phyloP scores from a whole-genome alignment of 352 stramenopile species.

The Phytophthora multivora region DNA sequence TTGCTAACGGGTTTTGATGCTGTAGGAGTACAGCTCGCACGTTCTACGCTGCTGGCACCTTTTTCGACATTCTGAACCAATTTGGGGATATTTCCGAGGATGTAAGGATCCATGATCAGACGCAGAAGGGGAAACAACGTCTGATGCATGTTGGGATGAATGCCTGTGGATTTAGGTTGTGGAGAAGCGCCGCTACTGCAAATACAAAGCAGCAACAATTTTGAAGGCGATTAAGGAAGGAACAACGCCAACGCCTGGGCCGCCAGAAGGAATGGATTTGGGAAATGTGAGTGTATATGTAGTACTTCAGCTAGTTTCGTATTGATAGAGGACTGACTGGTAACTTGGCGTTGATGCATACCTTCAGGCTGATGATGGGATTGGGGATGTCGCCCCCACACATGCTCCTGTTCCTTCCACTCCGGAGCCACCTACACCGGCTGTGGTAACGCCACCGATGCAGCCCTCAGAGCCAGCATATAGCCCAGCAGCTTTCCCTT shows the following conservation, averaged over 20 bases:
- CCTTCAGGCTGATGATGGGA: conserved; percentile 22
- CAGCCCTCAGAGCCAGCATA: conserved; percentile 11
- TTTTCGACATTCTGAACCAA: conserved; percentile 97
- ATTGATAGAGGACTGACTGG: background rate
- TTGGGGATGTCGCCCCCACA: conserved; percentile 12
- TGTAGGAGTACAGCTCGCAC: conserved; percentile 91
- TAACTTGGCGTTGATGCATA: background rate
- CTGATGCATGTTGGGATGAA: conserved; percentile 3
- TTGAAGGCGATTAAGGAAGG: conserved; percentile 96
- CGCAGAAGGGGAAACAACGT: background rate
- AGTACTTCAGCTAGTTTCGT: background rate
- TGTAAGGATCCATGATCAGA: conserved; percentile 35
- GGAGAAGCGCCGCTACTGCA: conserved; percentile 94
- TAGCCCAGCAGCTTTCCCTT: conserved; percentile 41
- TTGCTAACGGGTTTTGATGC: conserved; percentile 6
- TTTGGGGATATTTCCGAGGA: conserved; percentile 91
- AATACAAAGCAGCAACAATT: conserved; percentile 96
- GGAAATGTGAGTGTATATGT: conserved; percentile 32
- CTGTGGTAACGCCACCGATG: conserved; percentile 7
- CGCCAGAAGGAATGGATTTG: conserved; percentile 55
- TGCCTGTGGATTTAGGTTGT: conserved; percentile 48
- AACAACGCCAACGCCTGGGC: conserved; percentile 77
- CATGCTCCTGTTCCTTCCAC: background rate
- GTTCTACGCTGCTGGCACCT: conserved; percentile 96
- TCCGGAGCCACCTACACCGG: conserved; percentile 24